Conservation (phyloP, 352 stramenopile genomes). For the Phytophthora cajani region DNA sequence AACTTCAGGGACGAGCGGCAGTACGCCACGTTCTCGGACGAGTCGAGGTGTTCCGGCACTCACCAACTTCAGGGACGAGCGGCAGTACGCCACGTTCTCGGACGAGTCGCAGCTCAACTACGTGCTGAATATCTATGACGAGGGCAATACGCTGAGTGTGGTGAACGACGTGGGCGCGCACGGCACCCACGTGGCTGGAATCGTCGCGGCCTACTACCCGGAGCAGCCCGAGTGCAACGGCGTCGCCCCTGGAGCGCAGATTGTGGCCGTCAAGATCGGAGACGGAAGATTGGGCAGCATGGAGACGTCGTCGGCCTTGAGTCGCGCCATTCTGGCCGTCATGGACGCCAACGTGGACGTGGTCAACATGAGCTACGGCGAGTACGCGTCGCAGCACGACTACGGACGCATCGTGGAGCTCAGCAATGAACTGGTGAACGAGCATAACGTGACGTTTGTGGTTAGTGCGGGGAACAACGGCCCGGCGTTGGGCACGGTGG, state of each 20-base stretch:
- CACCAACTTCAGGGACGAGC: conserved; percentile 82
- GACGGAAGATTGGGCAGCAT: conserved; percentile 94
- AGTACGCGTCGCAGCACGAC: conserved; percentile 91
- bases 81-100: conserved; percentile 89
- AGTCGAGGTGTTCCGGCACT: conserved; percentile 59
- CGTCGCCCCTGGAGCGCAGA: conserved; percentile 93
- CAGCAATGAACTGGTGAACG: conserved; percentile 90
- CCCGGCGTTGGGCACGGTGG: conserved; percentile 94
- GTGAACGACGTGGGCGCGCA: conserved; percentile 94
- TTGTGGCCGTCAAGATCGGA: conserved; percentile 96
- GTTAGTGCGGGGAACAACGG: conserved; percentile 96
- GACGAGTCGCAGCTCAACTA: conserved; percentile 95
- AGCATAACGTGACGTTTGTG: conserved; percentile 95
- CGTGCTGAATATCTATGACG: conserved; percentile 95
- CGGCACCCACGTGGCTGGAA: conserved; percentile 96
- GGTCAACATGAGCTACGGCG: conserved; percentile 97
- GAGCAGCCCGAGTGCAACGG: conserved; percentile 91
- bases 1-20: conserved; percentile 82
- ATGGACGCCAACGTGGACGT: conserved; percentile 91
- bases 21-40: conserved; percentile 91
- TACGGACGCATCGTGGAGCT: conserved; percentile 90
- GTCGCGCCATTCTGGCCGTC: conserved; percentile 91
- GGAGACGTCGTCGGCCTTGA: conserved; percentile 93
- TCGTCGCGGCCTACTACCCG: conserved; percentile 92
- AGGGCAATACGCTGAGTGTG: conserved; percentile 93